phyloP scores from a whole-genome alignment of 1,284 basidiomycete genomes.

The Entoloma clypeatum region DNA sequence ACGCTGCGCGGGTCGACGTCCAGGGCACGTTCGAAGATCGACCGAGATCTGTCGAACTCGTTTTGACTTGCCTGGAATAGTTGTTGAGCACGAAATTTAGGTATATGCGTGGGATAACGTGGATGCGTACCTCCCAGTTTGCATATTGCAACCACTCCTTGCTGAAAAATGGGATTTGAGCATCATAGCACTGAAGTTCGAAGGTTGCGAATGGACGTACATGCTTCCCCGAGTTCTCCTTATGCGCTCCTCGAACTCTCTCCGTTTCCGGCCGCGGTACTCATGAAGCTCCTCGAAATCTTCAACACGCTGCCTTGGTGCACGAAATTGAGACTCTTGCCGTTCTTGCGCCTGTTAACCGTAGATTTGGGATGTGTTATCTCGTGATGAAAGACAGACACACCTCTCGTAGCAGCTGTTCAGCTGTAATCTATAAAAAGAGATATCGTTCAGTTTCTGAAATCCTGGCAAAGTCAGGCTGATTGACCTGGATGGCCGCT shows the following conservation, averaged over 20 bases:
- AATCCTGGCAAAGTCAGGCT: slow-evolving; percentile 8
- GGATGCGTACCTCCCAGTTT: slow-evolving; percentile 73
- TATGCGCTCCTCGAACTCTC: slow-evolving; percentile 96
- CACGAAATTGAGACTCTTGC: slow-evolving; percentile 87
- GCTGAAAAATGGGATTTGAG: slow-evolving; percentile 30
- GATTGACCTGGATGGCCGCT: slow-evolving; percentile 77
- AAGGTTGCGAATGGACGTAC: slow-evolving; percentile 33
- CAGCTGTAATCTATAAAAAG: slow-evolving; percentile 81
- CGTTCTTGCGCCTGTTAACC: slow-evolving; percentile 84
- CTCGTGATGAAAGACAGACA: slow-evolving; percentile 13
- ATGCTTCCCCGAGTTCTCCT: slow-evolving; percentile 87
- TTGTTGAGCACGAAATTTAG: neutral
- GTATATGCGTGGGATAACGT: neutral
- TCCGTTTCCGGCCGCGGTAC: slow-evolving; percentile 91
- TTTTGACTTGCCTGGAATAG: slow-evolving; percentile 84
- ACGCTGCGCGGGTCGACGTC: slow-evolving; percentile 90
- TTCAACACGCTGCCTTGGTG: slow-evolving; percentile 93
- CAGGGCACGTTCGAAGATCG: slow-evolving; percentile 94
- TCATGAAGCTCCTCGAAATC: slow-evolving; percentile 98
- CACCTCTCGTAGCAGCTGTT: slow-evolving; percentile 95
- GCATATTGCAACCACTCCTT: slow-evolving; percentile 83
- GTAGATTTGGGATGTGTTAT: no score
- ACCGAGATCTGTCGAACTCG: slow-evolving; percentile 89
- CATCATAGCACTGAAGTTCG: slow-evolving; percentile 9
- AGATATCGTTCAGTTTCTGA: slow-evolving; percentile 13